Evolutionary conservation across 2,329 filamentous ascomycete genomes (phyloP).

Genomic region (Diatrype stigma): DNA sequence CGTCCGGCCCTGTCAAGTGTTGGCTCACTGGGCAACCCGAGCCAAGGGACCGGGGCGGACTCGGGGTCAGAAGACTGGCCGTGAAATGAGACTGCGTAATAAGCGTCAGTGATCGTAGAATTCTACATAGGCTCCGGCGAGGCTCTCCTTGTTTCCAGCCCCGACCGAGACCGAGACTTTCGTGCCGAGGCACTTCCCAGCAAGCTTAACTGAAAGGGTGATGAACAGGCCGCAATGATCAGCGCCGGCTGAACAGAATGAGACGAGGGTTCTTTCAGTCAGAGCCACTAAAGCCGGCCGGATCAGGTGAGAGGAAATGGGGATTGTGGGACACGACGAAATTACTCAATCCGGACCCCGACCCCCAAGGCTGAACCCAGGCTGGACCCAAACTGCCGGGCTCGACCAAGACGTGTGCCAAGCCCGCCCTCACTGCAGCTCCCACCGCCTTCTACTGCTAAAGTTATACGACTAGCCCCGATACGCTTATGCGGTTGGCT

Average conservation of each 20-base stretch:
- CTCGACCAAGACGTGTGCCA: not conserved
- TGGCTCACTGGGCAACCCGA: not conserved
- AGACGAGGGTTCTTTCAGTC: too few relatives aligned
- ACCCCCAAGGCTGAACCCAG: not conserved
- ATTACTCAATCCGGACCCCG: not conserved
- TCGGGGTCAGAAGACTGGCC: not conserved
- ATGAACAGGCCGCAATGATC: too few relatives aligned
- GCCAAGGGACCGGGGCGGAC: not conserved
- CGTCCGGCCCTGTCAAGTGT: not conserved
- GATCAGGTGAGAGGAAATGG: not conserved
- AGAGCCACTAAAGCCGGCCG: not conserved
- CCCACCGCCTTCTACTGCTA: not conserved
- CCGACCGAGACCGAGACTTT: too few relatives aligned
- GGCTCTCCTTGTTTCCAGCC: not conserved
- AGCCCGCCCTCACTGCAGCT: not conserved
- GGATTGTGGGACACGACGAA: not conserved
- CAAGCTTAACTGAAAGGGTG: too few relatives aligned
- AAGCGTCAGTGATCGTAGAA: not conserved
- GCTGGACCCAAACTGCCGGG: not conserved
- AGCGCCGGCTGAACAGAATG: too few relatives aligned
- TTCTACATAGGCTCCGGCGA: not conserved
- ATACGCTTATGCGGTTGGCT: not conserved
- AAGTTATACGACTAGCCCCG: too few relatives aligned
- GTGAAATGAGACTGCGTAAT: not conserved
- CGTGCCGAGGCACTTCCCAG: too few relatives aligned